A percentile compares a stretch with the other conserved stretches of the same genome.
phyloP scores from a whole-genome alignment of 106 monocot genomes.

The Hemerocallis citrina region DNA sequence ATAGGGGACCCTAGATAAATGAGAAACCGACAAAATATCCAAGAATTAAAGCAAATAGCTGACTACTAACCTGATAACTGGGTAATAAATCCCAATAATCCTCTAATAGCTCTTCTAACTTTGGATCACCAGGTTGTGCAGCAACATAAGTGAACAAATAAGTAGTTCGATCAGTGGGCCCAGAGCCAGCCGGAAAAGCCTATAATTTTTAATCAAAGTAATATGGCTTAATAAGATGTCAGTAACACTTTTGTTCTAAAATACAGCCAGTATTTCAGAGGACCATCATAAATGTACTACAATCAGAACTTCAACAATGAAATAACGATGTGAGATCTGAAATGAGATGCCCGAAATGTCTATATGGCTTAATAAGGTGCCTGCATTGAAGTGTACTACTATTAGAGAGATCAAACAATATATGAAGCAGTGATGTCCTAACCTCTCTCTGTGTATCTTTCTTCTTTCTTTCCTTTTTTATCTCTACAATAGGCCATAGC shows the following conservation, averaged over 20 bases:
- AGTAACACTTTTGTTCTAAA: not conserved
- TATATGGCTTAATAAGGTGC: not conserved
- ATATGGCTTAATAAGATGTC: not conserved
- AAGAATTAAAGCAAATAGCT: not conserved
- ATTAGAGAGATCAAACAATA: too few species aligned
- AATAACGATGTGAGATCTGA: not conserved
- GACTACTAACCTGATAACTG: conserved; percentile 59
- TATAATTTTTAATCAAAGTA: conserved; percentile 11
- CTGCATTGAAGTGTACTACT: too few species aligned
- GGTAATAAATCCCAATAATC: conserved; percentile 86
- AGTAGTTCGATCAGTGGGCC: conserved; percentile 69
- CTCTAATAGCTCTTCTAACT: conserved; percentile 78
- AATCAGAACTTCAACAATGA: not conserved
- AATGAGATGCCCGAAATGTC: not conserved
- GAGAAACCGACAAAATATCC: not conserved
- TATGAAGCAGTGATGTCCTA: too few species aligned
- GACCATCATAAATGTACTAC: not conserved
- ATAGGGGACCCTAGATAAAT: not conserved
- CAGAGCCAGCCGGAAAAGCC: conserved; percentile 98
- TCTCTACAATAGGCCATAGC: too few species aligned
- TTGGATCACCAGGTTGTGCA: conserved; percentile 49
- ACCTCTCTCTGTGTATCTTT: too few species aligned
- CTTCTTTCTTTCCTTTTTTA: too few species aligned
- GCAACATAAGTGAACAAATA: conserved; percentile 95
- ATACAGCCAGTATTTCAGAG: not conserved